A percentile compares a stretch with the other conserved stretches of the same genome.
These are phyloP conservation scores for Trichoderma afroharzianum DNA, from an alignment of 2,329 filamentous ascomycete species.

Conservation along the genomic window DNA sequence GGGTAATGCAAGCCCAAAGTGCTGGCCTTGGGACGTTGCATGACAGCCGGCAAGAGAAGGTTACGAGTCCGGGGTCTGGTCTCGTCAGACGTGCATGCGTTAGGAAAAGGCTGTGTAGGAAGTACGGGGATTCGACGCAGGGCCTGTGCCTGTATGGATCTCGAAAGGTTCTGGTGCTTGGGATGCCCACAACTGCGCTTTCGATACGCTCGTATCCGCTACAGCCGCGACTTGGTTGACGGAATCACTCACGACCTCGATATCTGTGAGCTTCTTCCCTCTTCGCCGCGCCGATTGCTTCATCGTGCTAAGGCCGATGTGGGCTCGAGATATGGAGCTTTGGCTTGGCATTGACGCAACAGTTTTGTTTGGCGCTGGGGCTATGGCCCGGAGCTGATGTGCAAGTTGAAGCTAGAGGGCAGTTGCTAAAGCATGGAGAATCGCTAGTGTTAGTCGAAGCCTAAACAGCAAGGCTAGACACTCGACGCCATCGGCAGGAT, in stretches of 20 bases:
- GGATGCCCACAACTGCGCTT: slow-evolving; percentile 3
- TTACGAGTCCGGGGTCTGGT: slow-evolving; percentile 10
- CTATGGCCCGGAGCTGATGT: slow-evolving; percentile 10
- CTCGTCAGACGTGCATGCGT: slow-evolving; percentile 15
- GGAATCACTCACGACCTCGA: not conserved
- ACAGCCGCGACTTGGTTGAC: not conserved
- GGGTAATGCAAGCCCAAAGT: not conserved
- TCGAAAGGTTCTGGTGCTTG: not conserved
- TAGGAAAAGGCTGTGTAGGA: slow-evolving; percentile 1
- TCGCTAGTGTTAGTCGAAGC: slow-evolving; percentile 4
- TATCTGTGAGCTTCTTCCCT: not conserved
- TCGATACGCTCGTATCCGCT: not conserved
- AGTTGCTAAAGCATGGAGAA: not conserved
- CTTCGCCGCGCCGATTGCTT: not conserved
- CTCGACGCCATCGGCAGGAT: slow-evolving; percentile 12
- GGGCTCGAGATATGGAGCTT: slow-evolving; percentile 1
- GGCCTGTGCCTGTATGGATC: not conserved
- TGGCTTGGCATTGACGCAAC: slow-evolving; percentile 14
- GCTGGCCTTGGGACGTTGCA: slow-evolving; percentile 11
- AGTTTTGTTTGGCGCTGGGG: slow-evolving; percentile 4
- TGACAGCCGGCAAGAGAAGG: slow-evolving; percentile 6
- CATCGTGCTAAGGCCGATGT: not conserved
- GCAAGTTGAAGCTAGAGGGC: slow-evolving; percentile 8
- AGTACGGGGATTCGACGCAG: not conserved
- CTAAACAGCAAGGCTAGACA: not conserved